Evolutionary conservation across 2,329 filamentous ascomycete genomes (phyloP), one percentile per base, ranked within the genome.

Genomic region (Bipolaris zeicola): DNA sequence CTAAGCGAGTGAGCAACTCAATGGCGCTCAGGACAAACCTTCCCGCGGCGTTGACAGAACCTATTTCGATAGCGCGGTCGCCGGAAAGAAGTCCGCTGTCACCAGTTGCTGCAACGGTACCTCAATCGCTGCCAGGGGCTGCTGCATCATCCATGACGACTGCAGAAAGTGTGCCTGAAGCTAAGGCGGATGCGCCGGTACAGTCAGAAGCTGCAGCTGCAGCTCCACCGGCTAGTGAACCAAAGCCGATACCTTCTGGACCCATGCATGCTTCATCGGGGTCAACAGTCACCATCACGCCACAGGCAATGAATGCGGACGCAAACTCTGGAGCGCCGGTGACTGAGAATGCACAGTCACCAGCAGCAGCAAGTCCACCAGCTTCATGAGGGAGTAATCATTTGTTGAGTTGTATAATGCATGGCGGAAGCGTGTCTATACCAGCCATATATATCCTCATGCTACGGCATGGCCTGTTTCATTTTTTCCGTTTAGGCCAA

Each of bases 11-110:
- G 18, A 53, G 34, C 26, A 38, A 42, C 7, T 45, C 58, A 4
- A 55, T 52, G 44, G 48, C 45, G 8, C 36, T 55, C 10, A 24
- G 50, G 3, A 57, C 52, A 3, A 48, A 60, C 51, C 52, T 61
- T 7, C 59, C 59, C n/a, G 52, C 59, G 48, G 59, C 59, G 11
- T 31, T 61, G 41, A 57, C 53, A 13, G 59, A 61, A 39, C 56
- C 56, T 3, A 50, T 53, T 42, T 59, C 56, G 8, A 50, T 61
- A 18, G 59, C 59, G 11, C 52, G 52, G 28, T 59, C 56, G 22
- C 59, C 59, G 14, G 57, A 60, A 8, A 34, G 56, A 43, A 52
- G 39, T 55, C 53, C 38, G 37, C 31, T 6, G 14, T 55, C 16
- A 36, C 46, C 47, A 8, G 37, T 34, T 38, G 48, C 51, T 31